Evolutionary conservation across 1,284 basidiomycete genomes (phyloP), one percentile per base, ranked within the genome.

Genomic region (Ustilago bromivora): DNA sequence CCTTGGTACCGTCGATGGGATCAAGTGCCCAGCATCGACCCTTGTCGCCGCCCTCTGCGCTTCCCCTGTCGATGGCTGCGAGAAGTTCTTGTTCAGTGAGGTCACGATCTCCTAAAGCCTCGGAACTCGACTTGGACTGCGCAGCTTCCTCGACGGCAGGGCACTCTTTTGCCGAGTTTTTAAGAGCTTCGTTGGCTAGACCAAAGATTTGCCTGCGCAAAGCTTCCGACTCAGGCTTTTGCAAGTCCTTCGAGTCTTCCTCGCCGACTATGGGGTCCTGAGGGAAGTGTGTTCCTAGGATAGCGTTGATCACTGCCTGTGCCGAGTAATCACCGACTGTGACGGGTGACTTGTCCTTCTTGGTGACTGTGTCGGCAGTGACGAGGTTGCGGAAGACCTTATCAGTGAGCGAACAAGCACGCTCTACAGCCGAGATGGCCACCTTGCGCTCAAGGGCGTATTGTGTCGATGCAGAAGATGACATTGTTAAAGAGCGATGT

Each of bases 281-380:
- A 0, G 95, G 94, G 87, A 96, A 98, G 6, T 92, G 91, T 17
- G 79, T 68, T 28, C 66, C 65, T 3, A 85, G 69, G 15, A 85
- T 72, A 19, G 76, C 70, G 68, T 85, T 85, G 34, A 85, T 78
- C 3, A 83, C 79, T 3, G 83, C 84, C 56, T 85, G 84, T 3
- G 84, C 84, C 32, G 82, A 81, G 62, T 80, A 85, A 69, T 85
- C 84, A 17, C 84, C 84, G n/a, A 85, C 94, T 13, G 96, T 99
- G 3, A 99, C 96, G 4, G 96, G 96, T 40, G 93, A 95, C 87
- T 96, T 95, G 89, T 99, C 97, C 61, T 90, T 91, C 87, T 99
- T 99, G 53, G 92, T 92, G 54, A 97, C 88, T 0, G 93, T 94
- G 86, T 98, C 96, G 80, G 91, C 90, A 3, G 79, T 92, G 76